Evolutionary conservation across 495 filamentous ascomycete genomes (phyloP).

Genomic region (Penicillium desertorum): DNA sequence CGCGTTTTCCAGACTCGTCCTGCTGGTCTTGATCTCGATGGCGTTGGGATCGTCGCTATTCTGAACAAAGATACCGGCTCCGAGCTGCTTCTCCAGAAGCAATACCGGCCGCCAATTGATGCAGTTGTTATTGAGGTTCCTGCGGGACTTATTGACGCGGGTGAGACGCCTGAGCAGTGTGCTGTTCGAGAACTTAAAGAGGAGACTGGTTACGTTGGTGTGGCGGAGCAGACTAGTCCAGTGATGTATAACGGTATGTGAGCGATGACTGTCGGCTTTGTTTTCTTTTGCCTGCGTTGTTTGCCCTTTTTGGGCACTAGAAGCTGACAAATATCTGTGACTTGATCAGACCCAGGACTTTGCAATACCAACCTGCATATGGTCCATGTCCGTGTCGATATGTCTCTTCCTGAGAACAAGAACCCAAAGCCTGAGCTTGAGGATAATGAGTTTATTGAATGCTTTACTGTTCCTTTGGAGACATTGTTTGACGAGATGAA

Average conservation of each 20-base stretch:
- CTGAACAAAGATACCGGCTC: constrained; percentile 69
- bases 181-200: constrained; percentile 89
- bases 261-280: background rate
- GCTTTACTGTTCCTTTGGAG: constrained; percentile 66
- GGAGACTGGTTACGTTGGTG: constrained; percentile 87
- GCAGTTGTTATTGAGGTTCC: constrained; percentile 80
- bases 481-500: constrained; percentile 66
- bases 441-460: constrained; percentile 88
- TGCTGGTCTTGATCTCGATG: constrained; percentile 69
- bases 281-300: background rate
- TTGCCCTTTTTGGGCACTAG: background rate
- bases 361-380: constrained; percentile 85
- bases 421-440: constrained; percentile 72
- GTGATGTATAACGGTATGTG: constrained; percentile 32
- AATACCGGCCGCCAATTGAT: constrained; percentile 82
- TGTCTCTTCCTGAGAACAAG: constrained; percentile 65
- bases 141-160: constrained; percentile 80
- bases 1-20: constrained; percentile 56
- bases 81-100: constrained; percentile 80
- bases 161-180: constrained; percentile 73
- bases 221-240: constrained; percentile 46
- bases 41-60: constrained; percentile 87
- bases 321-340: constrained; percentile 2
- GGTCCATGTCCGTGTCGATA: constrained; percentile 77
- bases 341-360: constrained; percentile 62